Evolutionary conservation across 208 protist species (phyloP), one percentile per base, ranked within the genome.

Genomic region (Leishmania arabica): DNA sequence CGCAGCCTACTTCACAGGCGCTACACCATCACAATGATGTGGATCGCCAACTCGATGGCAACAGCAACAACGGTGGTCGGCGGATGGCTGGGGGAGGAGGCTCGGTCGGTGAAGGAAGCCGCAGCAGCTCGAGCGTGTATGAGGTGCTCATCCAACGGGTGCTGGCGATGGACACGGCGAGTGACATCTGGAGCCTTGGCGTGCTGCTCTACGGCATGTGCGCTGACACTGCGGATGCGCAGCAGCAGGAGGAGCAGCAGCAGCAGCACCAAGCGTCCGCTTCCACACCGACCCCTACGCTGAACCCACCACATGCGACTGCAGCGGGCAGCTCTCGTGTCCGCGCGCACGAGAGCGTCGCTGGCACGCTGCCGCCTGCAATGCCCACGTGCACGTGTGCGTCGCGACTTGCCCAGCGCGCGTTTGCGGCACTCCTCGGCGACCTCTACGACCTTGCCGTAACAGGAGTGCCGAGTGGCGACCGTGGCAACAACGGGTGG

Each of bases 131-230:
- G n/a, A 78, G 72, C 27, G 85, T 83, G 17, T 85, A 85, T 31
- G 75, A 65, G 70, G 34, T 88, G 45, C 74, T 88, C 13, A 75
- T 85, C 34, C 68, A 81, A 24, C 80, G 79, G 45, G 74, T 88
- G 1, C 62, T 88, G 54, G 75, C 82, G 21, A 76, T 76, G 77
- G 78, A 88, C 62, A 84, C 80, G 47, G 73, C 81, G 42, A 77
- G 76, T 54, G 85, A 88, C 51, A 31, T 85, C 60, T 88, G 85
- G 85, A 82, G 85, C 24, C 53, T 88, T 5, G 85, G 85, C 1
- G 31, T 88, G 69, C 75, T 88, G 49, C 71, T 88, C 42, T 88
- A 88, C 70, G 62, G 71, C 49, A 82, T 85, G 78, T 74, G 66
- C 56, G 72, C 77, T 7, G 84, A 80, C 66, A 54, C 58, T 11